Conservation (phyloP, 2,329 filamentous ascomycete species). For the Metarhizium anisopliae region DNA sequence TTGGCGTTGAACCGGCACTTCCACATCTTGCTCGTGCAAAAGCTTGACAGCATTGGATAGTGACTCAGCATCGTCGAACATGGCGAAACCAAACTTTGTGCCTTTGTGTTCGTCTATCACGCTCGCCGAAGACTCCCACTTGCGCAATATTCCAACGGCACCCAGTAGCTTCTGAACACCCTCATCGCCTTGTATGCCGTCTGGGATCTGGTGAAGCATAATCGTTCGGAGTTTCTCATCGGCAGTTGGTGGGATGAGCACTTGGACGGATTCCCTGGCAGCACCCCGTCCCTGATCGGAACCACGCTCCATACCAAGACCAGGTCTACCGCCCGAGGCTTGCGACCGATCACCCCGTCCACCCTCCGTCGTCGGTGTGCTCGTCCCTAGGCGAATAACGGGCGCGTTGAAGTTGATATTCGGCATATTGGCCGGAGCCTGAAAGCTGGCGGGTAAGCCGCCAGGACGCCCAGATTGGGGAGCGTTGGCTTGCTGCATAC, state of each 20-base stretch:
- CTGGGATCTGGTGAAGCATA: conserved; percentile 79
- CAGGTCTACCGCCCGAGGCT: conserved; percentile 28
- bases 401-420: conserved; percentile 98
- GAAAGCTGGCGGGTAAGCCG: conserved; percentile 74
- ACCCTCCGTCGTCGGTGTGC: conserved; percentile 43
- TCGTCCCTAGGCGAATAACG: conserved; percentile 85
- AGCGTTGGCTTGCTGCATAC: conserved; percentile 66
- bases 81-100: conserved; percentile 86
- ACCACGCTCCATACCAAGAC: conserved; percentile 54
- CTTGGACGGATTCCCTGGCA: conserved; percentile 59
- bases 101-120: conserved; percentile 61
- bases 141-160: conserved; percentile 68
- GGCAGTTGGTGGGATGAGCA: conserved; percentile 69
- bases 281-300: conserved; percentile 59
- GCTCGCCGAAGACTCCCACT: conserved; percentile 71
- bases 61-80: conserved; percentile 87
- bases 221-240: conserved; percentile 91
- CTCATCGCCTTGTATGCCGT: conserved; percentile 66
- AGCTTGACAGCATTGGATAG: conserved; percentile 78
- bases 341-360: conserved; percentile 33
- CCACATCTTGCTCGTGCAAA: conserved; percentile 69
- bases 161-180: conserved; percentile 70
- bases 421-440: conserved; percentile 83
- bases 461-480: conserved; percentile 72
- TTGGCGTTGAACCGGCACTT: conserved; percentile 76